Evolutionary conservation across 257 asterid species (phyloP), one percentile per base, ranked within the genome.

Genomic region (Plantago elongata): DNA sequence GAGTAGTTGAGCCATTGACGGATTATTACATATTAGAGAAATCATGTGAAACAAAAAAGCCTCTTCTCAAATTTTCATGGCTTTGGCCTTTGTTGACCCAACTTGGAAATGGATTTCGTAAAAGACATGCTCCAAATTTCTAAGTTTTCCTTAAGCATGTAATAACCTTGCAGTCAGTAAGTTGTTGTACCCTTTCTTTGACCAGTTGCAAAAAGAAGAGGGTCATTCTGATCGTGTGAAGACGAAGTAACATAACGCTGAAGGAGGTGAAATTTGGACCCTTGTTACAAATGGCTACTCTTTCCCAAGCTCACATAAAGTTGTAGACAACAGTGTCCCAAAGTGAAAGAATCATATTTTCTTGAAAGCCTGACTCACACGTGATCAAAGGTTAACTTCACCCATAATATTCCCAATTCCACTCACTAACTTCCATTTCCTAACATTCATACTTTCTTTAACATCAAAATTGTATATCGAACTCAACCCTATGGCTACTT

Each of bases 331-430:
- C 2, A 15, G 14, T 15, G 64, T 66, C n/a, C 44, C 47, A 65
- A 63, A 46, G 55, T 47, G 54, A 57, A 62, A 7, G 40, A 34
- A 34, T 34, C 40, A 75, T 54, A 70, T 59, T 58, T 63, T 67
- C 60, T 67, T 43, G 34, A 68, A 77, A 77, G 74, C 67, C 79
- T 73, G 72, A 16, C 18, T 14, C 69, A 70, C 82, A 77, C 82
- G 82, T 77, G 79, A 73, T 13, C 72, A 73, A 77, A 70, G 77
- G 64, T 72, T 11, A 22, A 15, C 27, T 72, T 11, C 29, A 15
- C 27, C 15, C 9, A 17, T 54, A 42, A 45, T 63, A 50, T 63
- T n/a, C 51, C 44, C 40, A 34, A 34, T 34, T 34, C 40, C 22
- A 62, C 54, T 54, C 44, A 45, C 62, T 61, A 57, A 47, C 37